Evolutionary conservation across 2,329 filamentous ascomycete genomes (phyloP), one percentile per base, ranked within the genome.

Genomic region (Onygena corvina): DNA sequence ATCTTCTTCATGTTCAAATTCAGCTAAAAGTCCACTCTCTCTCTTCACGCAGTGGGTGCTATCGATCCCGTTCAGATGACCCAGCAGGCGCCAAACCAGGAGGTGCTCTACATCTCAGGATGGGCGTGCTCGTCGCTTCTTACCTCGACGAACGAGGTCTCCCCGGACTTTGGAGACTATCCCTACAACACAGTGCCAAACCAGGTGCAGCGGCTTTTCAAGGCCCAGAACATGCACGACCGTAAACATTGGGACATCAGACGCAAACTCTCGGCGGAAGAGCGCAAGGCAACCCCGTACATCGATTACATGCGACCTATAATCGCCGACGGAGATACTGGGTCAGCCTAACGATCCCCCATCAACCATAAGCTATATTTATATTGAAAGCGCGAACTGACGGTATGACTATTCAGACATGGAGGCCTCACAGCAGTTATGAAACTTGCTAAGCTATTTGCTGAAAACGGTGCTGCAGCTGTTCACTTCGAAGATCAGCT

Each of bases 1-100:
- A 2, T n/a, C 11, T 2, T 18, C 11, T 40, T 40, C 11, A 31
- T 40, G 9, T 40, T 9, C n/a, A n/a, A n/a, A n/a, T n/a, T n/a
- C n/a, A n/a, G 30, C 7, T 8, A 31, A 31, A 31, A n/a, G n/a
- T 31, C 30, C 30, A 31, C n/a, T 8, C 30, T 31, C n/a, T n/a
- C 30, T 31, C 30, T 31, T 14, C 31, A 16, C 35, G n/a, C 47
- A 90, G 86, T 98, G 84, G 92, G 92, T 58, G 92, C 89, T 52
- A 93, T 98, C 68, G 92, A 98, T 63, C 92, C 92, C n/a, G 81
- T 96, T 8, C 92, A 98, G 71, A 96, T 98, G 92, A 94, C 92
- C 45, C 92, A 98, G 67, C 92, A 96, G 72, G 92, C 92, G 12
- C 79, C 86, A 4, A 86, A 96, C 69, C 92, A 96, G 65, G 90